Evolutionary conservation across 2,329 filamentous ascomycete genomes (phyloP), one percentile per base, ranked within the genome.

Genomic region (Metarhizium robertsii): DNA sequence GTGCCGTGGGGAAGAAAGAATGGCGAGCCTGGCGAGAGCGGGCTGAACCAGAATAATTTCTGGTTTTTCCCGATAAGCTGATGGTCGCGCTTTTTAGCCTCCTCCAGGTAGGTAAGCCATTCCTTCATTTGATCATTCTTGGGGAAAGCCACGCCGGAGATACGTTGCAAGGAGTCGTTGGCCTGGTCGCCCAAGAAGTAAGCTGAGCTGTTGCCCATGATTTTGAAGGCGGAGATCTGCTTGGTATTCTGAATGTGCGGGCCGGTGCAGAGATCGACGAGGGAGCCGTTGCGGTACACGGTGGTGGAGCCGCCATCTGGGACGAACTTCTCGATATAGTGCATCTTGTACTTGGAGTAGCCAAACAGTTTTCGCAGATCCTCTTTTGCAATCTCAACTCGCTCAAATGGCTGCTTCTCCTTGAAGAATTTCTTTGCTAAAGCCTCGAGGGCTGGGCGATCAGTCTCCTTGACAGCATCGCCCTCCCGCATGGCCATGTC

Each of bases 401-500:
- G 47, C 47, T 49, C 47, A 6, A 49, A 49, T 25, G 6, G 47
- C 25, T 49, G 47, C 47, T 49, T 49, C 25, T 25, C 47, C 25
- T 49, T 49, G 20, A 49, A 49, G 29, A 49, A 49, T 11, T 34
- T 29, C 47, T 49, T 49, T 30, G 47, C 47, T 13, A 49, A 34
- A 25, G 47, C 8, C 47, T 49, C 47, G 10, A 49, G 47, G 6
- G 25, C 47, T 49, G 47, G 47, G n/a, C 47, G 47, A 30, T 49
- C 47, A 20, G 47, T 49, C 91, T 43, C 40, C 40, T 43, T 43
- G 40, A 43, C 40, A 13, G 40, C 40, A 34, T 34, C 32, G 32
- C 32, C 32, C 32, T 34, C 32, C 32, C 10, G 32, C 32, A 34
- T 48, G 25, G 45, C 45, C 45, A 48, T 48, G 25, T 48, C 45